phyloP scores from a whole-genome alignment of 208 protist genomes.

The Trypanosoma mega region DNA sequence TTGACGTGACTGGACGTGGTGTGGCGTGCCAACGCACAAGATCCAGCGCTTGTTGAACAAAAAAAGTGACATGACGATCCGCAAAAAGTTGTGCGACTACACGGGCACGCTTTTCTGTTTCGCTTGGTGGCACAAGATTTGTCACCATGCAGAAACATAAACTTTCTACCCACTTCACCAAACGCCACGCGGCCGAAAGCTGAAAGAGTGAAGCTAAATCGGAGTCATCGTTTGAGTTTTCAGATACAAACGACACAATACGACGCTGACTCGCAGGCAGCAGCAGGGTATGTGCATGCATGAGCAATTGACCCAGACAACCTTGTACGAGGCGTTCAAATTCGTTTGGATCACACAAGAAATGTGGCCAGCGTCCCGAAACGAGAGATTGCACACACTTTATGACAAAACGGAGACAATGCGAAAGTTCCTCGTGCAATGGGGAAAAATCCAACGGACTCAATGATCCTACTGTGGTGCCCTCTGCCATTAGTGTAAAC shows the following conservation, averaged over 20 bases:
- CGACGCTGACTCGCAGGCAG: conserved; percentile 46
- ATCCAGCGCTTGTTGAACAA: conserved; percentile 49
- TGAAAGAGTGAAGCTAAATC: conserved; percentile 68
- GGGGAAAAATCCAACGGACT: conserved; percentile 36
- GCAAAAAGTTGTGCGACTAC: conserved; percentile 55
- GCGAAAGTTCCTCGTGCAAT: conserved; percentile 40
- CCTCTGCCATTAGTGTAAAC: conserved; percentile 5
- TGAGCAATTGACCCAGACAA: conserved; percentile 39
- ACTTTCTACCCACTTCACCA: conserved; percentile 62
- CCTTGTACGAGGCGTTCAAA: conserved; percentile 52
- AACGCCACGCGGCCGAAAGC: conserved; percentile 48
- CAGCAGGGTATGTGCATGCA: conserved; percentile 33
- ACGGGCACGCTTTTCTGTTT: conserved; percentile 56
- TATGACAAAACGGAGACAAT: conserved; percentile 69
- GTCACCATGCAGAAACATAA: conserved; percentile 55
- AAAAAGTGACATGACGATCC: conserved; percentile 30
- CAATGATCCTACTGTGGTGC: not conserved
- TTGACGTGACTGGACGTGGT: conserved; percentile 61
- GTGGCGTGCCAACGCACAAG: conserved; percentile 77
- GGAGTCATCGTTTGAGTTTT: conserved; percentile 28
- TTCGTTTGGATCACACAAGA: conserved; percentile 51
- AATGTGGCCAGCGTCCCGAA: conserved; percentile 49
- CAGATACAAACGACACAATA: conserved; percentile 30
- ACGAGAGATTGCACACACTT: conserved; percentile 73
- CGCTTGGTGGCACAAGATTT: conserved; percentile 60